Percentiles rank a stretch among this genome's conserved stretches.
Evolutionary conservation across 2,329 filamentous ascomycete genomes (phyloP).

Genomic region (Peltaster fructicola): DNA sequence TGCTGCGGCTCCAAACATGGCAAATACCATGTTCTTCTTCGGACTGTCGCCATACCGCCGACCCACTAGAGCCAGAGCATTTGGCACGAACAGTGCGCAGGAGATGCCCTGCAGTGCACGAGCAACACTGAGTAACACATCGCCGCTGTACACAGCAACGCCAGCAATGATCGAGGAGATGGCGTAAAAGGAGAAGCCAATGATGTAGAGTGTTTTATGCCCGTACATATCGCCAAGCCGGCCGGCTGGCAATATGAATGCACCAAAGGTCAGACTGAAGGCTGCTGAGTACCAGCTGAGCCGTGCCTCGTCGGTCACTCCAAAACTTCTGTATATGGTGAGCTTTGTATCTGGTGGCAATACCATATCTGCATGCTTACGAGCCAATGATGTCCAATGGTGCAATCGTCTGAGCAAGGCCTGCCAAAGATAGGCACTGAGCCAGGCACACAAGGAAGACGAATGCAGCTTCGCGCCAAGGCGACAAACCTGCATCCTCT

Average conservation of each 20-base stretch:
- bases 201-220: slow-evolving; percentile 24
- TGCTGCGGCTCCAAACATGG: slow-evolving; percentile 20
- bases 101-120: slow-evolving; percentile 25
- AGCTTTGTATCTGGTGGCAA: too few relatives aligned
- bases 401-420: slow-evolving; percentile 17
- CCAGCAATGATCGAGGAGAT: slow-evolving; percentile 25
- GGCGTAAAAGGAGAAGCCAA: slow-evolving; percentile 24
- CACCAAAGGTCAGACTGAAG: slow-evolving; percentile 27
- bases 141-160: slow-evolving; percentile 19
- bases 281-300: slow-evolving; percentile 27
- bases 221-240: slow-evolving; percentile 28
- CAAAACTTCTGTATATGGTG: slow-evolving; percentile 23
- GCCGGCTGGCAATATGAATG: slow-evolving; percentile 28
- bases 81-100: slow-evolving; percentile 20
- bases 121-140: slow-evolving; percentile 20
- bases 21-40: slow-evolving; percentile 23
- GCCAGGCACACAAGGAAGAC: slow-evolving; percentile 12
- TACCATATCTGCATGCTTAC: too few relatives aligned
- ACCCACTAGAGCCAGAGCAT: slow-evolving; percentile 21
- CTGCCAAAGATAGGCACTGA: slow-evolving; percentile 14
- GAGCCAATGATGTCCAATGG: slow-evolving; percentile 31
- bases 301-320: slow-evolving; percentile 23
- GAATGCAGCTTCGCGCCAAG: slow-evolving; percentile 6
- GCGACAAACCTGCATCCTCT: too few relatives aligned
- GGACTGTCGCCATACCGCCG: slow-evolving; percentile 18